These are phyloP conservation scores for Globisporangium iwayamae DNA, from an alignment of 352 stramenopile genomes.

Conservation along the genomic window DNA sequence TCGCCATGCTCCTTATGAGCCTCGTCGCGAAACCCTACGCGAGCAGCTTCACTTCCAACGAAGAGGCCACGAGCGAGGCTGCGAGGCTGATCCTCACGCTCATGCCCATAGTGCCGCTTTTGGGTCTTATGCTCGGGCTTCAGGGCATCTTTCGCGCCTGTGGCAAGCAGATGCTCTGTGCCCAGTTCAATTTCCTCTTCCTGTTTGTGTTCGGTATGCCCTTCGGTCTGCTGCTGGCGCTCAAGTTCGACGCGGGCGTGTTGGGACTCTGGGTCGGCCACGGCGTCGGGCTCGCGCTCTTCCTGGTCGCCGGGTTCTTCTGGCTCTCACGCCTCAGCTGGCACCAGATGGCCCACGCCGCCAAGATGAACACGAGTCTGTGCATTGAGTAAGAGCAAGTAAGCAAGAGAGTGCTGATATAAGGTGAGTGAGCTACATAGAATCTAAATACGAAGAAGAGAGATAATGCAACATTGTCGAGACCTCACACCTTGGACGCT, in stretches of 20 bases:
- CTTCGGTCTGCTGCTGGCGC: constrained; percentile 19
- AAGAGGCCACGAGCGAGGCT: constrained; percentile 2
- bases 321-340: constrained; percentile 20
- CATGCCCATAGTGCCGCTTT: constrained; percentile 8
- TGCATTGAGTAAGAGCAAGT: constrained; percentile 2
- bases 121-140: constrained; percentile 14
- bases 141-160: constrained; percentile 20
- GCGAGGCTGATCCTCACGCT: constrained; percentile 5
- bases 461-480: neutral
- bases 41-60: constrained; percentile 17
- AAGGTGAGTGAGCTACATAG: neutral
- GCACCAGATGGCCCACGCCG: constrained; percentile 11
- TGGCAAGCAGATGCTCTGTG: constrained; percentile 17
- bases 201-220: constrained; percentile 26
- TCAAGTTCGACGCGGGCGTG: constrained; percentile 16
- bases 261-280: constrained; percentile 25
- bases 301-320: constrained; percentile 12
- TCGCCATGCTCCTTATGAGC: constrained; percentile 22
- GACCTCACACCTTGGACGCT: neutral
- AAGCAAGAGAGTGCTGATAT: neutral
- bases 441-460: constrained; percentile 5
- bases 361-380: constrained; percentile 16
- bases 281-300: constrained; percentile 15
- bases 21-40: constrained; percentile 17
- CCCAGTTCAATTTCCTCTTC: constrained; percentile 19